A percentile compares a stretch with the other conserved stretches of the same genome.
These are phyloP conservation scores for Penicillium thymicola DNA, from an alignment of 2,329 filamentous ascomycete species.

Conservation along the genomic window DNA sequence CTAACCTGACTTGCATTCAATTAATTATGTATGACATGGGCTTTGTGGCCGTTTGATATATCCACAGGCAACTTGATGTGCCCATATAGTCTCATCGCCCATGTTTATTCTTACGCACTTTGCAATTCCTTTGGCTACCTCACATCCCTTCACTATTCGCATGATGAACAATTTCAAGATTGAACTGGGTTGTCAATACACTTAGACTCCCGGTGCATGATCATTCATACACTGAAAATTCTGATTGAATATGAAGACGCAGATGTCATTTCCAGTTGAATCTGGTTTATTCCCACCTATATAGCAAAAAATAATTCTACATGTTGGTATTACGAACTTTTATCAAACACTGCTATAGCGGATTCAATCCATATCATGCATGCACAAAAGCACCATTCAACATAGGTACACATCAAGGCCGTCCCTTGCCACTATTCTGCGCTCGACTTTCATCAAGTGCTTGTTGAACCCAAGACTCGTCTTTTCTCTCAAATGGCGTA, in stretches of 20 bases:
- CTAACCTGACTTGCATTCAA: background rate
- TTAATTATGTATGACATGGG: no score
- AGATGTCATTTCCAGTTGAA: background rate
- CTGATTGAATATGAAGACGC: constrained; percentile 30
- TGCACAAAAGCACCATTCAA: background rate
- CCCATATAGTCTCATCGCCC: background rate
- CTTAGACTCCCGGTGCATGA: constrained; percentile 32
- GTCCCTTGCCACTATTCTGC: constrained; percentile 19
- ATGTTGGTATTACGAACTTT: background rate
- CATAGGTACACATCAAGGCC: background rate
- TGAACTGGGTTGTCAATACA: constrained; percentile 29
- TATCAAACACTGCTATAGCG: background rate
- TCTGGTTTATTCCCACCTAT: background rate
- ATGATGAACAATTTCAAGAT: constrained; percentile 37
- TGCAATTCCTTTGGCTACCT: background rate
- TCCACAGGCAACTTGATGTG: background rate
- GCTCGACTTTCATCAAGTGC: constrained; percentile 32
- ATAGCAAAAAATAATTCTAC: background rate
- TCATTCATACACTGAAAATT: constrained; percentile 43
- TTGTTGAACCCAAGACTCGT: constrained; percentile 32
- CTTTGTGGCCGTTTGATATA: background rate
- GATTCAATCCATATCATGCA: background rate
- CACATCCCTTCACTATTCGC: constrained; percentile 17
- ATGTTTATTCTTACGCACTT: background rate
- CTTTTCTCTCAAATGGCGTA: constrained; percentile 36